Base-by-base conservation (phyloP, 192 early-diverging fungal genomes). In the Coemansia biformis region DNA sequence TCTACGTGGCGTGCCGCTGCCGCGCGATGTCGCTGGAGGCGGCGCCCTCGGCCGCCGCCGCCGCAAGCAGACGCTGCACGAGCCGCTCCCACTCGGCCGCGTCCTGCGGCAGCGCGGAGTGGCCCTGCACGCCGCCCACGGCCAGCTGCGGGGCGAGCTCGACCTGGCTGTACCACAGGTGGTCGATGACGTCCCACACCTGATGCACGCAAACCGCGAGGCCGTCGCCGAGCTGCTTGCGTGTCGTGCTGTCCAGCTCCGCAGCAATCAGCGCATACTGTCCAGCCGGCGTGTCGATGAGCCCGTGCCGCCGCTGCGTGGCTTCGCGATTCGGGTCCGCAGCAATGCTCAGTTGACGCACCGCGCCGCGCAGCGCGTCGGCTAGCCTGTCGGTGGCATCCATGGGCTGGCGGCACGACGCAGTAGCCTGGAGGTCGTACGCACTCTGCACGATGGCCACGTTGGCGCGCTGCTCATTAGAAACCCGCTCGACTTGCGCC, bases 121-220 rank as follows among this genome's bases (percentile, higher is more conserved):
- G 28, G 8, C 32, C 15, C 9, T 2, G 41, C 14, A 17, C 13
- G 8, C 30, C 39, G 16, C 32, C 22, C n/a, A 9, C 41, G 44
- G 17, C n/a, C 2, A 22, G 38, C 30, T 46, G 12, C 9, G 69
- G 60, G 8, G 39, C 19, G n/a, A 74, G 38, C 47, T 55, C 63
- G 0, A 66, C 54, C 14, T 56, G 49, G 51, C 63, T 74, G 46
- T 43, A 55, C 8, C 43, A 44, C 43, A 47, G 51, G 30, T 63
- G 49, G 15, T 66, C 59, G 9, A 74, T 36, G 13, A 66, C 29
- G 22, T 66, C 49, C 70, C 63, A 74, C 3, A 44, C 53, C 44
- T 74, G 63, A 14, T 43, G 70, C 28, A 66, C 55, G 0, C 36
- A 22, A 5, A 43, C 48, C 0, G 19, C n/a, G 6, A 49, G 33